Evolutionary conservation across 768 basidiomycete species (phyloP).

Genomic region (Podaxis sp.): DNA sequence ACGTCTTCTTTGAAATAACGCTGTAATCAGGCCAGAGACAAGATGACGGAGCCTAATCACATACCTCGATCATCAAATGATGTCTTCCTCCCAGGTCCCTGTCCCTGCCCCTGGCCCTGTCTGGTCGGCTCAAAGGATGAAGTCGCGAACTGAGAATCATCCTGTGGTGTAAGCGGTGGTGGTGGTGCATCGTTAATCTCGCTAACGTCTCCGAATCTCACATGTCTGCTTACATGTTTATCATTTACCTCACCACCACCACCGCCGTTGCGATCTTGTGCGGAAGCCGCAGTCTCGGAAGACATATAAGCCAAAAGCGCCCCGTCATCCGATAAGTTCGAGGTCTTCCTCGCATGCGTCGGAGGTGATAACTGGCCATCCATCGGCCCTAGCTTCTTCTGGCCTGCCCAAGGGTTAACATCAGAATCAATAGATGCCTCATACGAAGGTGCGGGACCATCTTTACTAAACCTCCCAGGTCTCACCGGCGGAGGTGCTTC

Average conservation of each 20-base stretch:
- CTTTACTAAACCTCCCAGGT: constrained; percentile 18
- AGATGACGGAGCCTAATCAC: background rate
- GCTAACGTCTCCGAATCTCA: constrained; percentile 42
- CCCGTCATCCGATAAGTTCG: constrained; percentile 29
- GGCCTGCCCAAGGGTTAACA: constrained; percentile 3
- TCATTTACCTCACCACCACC: constrained; percentile 18
- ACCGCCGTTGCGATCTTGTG: background rate
- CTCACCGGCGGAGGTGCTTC: constrained; percentile 7
- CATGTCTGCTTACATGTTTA: constrained; percentile 32
- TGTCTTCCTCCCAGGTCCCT: background rate
- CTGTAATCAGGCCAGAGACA: background rate
- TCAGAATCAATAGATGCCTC: constrained; percentile 3
- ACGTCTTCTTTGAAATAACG: background rate
- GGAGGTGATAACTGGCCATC: background rate
- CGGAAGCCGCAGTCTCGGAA: constrained; percentile 17
- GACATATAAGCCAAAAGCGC: constrained; percentile 41
- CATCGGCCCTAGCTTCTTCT: background rate
- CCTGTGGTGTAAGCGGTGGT: constrained; percentile 24
- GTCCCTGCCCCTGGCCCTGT: background rate
- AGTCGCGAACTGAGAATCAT: background rate
- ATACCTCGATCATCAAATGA: constrained; percentile 2
- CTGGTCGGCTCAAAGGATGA: background rate
- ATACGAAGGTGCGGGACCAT: constrained; percentile 14
- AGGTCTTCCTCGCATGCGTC: constrained; percentile 11
- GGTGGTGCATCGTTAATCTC: constrained; percentile 39